Evolutionary conservation across 2,329 filamentous ascomycete species (phyloP).

Genomic region (Grosmannia serpens): DNA sequence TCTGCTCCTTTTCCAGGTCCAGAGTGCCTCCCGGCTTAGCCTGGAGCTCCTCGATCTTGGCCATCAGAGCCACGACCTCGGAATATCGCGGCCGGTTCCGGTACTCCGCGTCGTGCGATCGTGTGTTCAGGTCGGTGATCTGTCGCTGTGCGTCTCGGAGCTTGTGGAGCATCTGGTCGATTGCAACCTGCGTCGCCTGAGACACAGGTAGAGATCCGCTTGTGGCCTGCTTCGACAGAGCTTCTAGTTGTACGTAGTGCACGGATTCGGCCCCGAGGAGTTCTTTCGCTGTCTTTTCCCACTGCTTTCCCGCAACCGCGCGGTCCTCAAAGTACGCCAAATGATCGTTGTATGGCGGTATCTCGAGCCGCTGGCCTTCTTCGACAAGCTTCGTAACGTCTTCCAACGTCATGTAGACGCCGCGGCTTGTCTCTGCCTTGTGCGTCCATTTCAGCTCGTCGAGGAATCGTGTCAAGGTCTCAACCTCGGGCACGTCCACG

Average conservation of each 20-base stretch:
- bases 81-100: constrained; percentile 72
- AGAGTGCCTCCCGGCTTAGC: constrained; percentile 85
- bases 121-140: constrained; percentile 70
- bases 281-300: constrained; percentile 89
- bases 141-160: constrained; percentile 88
- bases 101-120: constrained; percentile 64
- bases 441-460: constrained; percentile 85
- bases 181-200: constrained; percentile 63
- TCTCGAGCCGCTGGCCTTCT: constrained; percentile 63
- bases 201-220: constrained; percentile 65
- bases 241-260: constrained; percentile 90
- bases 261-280: constrained; percentile 84
- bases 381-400: constrained; percentile 72
- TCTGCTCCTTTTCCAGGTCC: constrained; percentile 88
- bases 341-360: constrained; percentile 71
- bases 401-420: constrained; percentile 56
- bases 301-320: constrained; percentile 64
- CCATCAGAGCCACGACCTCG: constrained; percentile 84
- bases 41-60: constrained; percentile 76
- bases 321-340: constrained; percentile 67
- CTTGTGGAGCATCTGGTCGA: constrained; percentile 90
- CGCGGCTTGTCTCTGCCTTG: constrained; percentile 54
- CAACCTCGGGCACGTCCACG: constrained; percentile 81
- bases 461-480: constrained; percentile 66
- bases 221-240: constrained; percentile 71